These are phyloP conservation scores for Leishmania guyanensis DNA, from an alignment of 208 protist genomes.

Conservation along the genomic window DNA sequence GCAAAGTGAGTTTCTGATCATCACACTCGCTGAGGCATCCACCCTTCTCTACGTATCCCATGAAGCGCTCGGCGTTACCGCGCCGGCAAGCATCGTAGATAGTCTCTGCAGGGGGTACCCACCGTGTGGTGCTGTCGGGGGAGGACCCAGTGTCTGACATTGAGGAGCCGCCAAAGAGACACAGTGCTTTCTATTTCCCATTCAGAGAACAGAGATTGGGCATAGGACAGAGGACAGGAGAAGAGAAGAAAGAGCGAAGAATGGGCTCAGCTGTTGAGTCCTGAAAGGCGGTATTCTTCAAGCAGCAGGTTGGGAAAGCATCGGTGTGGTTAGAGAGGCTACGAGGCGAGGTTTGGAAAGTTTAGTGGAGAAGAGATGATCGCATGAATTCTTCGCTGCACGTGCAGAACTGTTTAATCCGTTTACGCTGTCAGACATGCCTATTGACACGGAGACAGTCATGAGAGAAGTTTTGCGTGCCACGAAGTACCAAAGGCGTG, in stretches of 20 bases:
- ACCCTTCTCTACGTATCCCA: conserved; percentile 62
- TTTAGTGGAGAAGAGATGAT: not conserved
- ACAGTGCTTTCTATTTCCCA: not conserved
- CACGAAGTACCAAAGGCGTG: not conserved
- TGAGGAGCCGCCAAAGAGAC: too few species aligned
- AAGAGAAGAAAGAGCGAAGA: not conserved
- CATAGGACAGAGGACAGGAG: not conserved
- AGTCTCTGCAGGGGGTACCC: conserved; percentile 29
- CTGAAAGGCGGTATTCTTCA: not conserved
- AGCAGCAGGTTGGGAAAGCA: not conserved
- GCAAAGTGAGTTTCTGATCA: conserved; percentile 77
- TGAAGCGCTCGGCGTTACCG: conserved; percentile 48
- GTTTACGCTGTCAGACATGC: not conserved
- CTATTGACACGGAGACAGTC: not conserved
- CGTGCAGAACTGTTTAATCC: not conserved
- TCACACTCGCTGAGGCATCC: conserved; percentile 82
- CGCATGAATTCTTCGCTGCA: not conserved
- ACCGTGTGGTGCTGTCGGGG: not conserved
- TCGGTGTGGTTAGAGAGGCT: too few species aligned
- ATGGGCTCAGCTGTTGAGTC: not conserved
- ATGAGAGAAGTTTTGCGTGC: not conserved
- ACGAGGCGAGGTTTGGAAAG: not conserved
- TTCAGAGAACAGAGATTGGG: not conserved
- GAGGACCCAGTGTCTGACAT: not conserved
- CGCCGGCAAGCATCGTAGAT: conserved; percentile 82